Evolutionary conservation across 2,329 filamentous ascomycete species (phyloP), one percentile per base, ranked within the genome.

Genomic region (Cladophialophora yegresii): DNA sequence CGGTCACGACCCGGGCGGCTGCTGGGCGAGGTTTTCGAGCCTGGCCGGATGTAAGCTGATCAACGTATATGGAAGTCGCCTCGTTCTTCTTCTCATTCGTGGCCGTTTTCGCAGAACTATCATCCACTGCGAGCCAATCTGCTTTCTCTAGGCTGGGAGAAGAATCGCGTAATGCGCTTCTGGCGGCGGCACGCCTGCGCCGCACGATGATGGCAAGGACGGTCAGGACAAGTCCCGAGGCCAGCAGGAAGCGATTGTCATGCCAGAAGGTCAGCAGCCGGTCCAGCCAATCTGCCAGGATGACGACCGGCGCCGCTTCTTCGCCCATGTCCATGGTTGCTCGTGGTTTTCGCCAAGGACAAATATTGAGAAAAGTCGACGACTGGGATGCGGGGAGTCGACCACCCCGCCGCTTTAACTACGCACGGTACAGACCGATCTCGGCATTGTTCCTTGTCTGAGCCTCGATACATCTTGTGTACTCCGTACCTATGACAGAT

Each of bases 271-370:
- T 65, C 45, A 72, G 55, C 4, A 63, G 26, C 6, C 58, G 55
- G 47, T 71, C 70, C 53, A 71, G 53, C 63, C 63, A 63, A 60
- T 72, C 70, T 51, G 69, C 69, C 51, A 69, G 50, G 13, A 69
- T 54, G 60, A 70, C 64, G 22, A 63, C 56, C 60, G 67, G 61
- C 26, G 56, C 67, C 28, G 64, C 64, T 23, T 56, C 67, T 54
- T 70, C 67, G 32, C 63, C 67, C 26, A 67, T 40, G 56, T 71
- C 70, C 70, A 71, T 71, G 49, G 53, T 45, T 50, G 9, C 3
- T 30, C 4, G 16, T 54, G 3, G 28, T 20, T 16, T 32, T 16
- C 12, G 51, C 28, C 22, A 8, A 10, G 13, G 23, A 30, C 23
- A 32, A 54, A 54, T 30, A 43, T 43, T 20, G 36, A n/a, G 36